Conservation (phyloP, 1,284 basidiomycete species). For the Fomitopsis pinicola region DNA sequence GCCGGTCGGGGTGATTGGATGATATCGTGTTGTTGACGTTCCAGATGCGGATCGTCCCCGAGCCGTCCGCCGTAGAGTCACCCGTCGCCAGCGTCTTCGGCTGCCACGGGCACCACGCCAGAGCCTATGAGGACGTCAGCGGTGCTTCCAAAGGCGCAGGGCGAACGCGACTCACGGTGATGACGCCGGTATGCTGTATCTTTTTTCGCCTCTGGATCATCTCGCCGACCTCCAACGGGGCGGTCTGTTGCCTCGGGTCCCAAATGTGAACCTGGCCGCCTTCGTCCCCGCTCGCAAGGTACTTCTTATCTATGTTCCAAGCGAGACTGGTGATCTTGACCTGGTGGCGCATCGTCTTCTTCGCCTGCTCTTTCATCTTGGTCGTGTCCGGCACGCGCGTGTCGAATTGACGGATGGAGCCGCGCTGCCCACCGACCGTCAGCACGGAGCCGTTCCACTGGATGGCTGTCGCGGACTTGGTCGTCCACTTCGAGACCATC, state of each 20-base stretch:
- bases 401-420: slow-evolving; percentile 50
- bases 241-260: slow-evolving; percentile 41
- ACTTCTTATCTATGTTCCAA: slow-evolving; percentile 46
- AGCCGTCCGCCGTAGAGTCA: slow-evolving; percentile 57
- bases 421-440: slow-evolving; percentile 44
- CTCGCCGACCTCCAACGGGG: slow-evolving; percentile 51
- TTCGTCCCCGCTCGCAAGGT: slow-evolving; percentile 50
- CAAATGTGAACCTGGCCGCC: slow-evolving; percentile 48
- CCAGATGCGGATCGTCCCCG: slow-evolving; percentile 81
- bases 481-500: slow-evolving; percentile 37
- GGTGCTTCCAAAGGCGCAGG: not conserved
- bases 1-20: slow-evolving; percentile 48
- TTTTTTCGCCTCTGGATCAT: slow-evolving; percentile 49
- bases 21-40: slow-evolving; percentile 42
- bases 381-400: slow-evolving; percentile 37
- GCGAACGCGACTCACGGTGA: slow-evolving; percentile 18
- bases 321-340: slow-evolving; percentile 40
- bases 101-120: slow-evolving; percentile 94
- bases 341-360: slow-evolving; percentile 48
- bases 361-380: slow-evolving; percentile 51
- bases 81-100: slow-evolving; percentile 81
- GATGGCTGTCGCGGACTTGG: slow-evolving; percentile 43
- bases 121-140: slow-evolving; percentile 47
- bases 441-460: slow-evolving; percentile 44
- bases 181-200: slow-evolving; percentile 28